These are phyloP conservation scores for Peribolospora kevripleyi DNA, from an alignment of 768 basidiomycete species.

Conservation along the genomic window DNA sequence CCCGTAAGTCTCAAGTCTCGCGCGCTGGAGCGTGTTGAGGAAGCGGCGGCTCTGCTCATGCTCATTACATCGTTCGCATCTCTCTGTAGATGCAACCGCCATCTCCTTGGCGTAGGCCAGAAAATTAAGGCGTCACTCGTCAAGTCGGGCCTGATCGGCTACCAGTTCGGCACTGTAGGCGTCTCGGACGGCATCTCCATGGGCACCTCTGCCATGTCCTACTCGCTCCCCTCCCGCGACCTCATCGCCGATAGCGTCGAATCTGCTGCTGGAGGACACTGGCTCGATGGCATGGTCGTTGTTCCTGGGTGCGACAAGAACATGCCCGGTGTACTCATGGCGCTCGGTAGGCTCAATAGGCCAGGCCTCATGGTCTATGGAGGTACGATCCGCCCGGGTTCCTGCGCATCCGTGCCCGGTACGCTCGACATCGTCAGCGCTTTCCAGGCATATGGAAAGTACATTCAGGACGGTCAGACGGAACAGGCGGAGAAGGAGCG, in stretches of 20 bases:
- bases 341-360: conserved; percentile 79
- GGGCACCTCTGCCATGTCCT: conserved; percentile 39
- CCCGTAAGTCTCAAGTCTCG: conserved; percentile 39
- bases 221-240: conserved; percentile 87
- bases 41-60: too few relatives aligned
- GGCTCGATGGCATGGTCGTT: conserved; percentile 92
- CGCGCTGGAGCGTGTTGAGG: too few relatives aligned
- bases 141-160: conserved; percentile 51
- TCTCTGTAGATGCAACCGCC: conserved; percentile 60
- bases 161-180: conserved; percentile 92
- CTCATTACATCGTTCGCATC: neutral
- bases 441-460: conserved; percentile 93
- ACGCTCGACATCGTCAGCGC: conserved; percentile 88
- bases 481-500: conserved; percentile 56
- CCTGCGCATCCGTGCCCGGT: conserved; percentile 53
- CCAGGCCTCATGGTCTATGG: conserved; percentile 97
- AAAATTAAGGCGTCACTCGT: conserved; percentile 57
- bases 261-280: conserved; percentile 85
- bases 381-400: conserved; percentile 76
- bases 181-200: conserved; percentile 98
- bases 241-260: conserved; percentile 95
- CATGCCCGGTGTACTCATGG: conserved; percentile 99
- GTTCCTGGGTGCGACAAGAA: conserved; percentile 98
- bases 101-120: conserved; percentile 69
- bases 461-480: conserved; percentile 68